These are phyloP conservation scores for Iris macrosiphon DNA, from an alignment of 106 monocot species.

Conservation along the genomic window DNA sequence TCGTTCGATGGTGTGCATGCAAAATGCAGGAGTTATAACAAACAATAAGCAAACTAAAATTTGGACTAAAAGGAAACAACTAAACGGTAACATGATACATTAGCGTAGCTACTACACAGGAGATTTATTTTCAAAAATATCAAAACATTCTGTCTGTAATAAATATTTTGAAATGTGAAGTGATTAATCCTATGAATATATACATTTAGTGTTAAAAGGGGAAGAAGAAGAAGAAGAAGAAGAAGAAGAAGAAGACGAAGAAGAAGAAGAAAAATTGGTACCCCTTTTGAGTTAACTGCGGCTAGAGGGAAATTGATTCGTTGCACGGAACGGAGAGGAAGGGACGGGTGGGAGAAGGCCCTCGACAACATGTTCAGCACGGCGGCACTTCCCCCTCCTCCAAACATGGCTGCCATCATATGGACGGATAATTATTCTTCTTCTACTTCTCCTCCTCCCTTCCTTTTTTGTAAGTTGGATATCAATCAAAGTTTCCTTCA, in stretches of 20 bases:
- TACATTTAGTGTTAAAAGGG: no score
- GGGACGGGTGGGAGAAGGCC: not conserved
- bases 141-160: not conserved
- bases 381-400: constrained; percentile 1
- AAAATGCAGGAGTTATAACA: not conserved
- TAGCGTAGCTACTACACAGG: not conserved
- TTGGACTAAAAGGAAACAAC: no score
- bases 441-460: no score
- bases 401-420: constrained; percentile 3
- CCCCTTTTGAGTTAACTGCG: not conserved
- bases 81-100: not conserved
- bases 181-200: no score
- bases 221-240: not conserved
- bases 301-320: not conserved
- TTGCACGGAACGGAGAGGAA: not conserved
- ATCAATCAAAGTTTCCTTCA: no score
- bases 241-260: not conserved
- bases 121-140: not conserved
- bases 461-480: no score
- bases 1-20: not conserved
- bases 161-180: not conserved
- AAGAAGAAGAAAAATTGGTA: not conserved
- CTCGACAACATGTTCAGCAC: not conserved
- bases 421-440: no score
- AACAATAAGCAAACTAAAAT: no score